Evolutionary conservation across 2,329 filamentous ascomycete genomes (phyloP), one percentile per base, ranked within the genome.

Genomic region (Berkeleyomyces rouxiae): DNA sequence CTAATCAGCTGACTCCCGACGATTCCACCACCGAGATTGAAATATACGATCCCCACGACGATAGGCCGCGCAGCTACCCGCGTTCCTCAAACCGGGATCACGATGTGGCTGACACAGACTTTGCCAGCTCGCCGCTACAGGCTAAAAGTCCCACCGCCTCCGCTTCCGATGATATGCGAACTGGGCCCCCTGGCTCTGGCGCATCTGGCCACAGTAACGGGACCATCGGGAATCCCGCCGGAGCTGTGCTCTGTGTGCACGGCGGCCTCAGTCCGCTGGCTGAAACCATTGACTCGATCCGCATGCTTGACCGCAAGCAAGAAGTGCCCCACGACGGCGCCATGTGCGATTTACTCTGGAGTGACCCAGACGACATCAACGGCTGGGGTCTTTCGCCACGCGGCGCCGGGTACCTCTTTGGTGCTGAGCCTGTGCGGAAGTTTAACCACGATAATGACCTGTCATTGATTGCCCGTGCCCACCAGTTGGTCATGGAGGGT

Each of bases 271-370:
- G 87, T 31, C 93, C 93, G 1, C 78, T 96, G 9, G 88, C 99
- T 65, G 91, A 97, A 72, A 89, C 84, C 33, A 87, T 99, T 57
- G 92, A 99, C 72, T 96, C 96, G 75, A 99, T 99, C 71, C 83
- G 93, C 31, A 79, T 97, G 11, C 82, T 99, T 31, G 95, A 99
- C 72, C 85, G 92, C 66, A 97, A 97, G 74, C 93, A 99, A 75
- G 93, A 99, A 75, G 93, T 99, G 0, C 93, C 93, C 0, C 93
- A 99, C 71, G 93, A 99, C 76, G 93, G 93, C 63, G 90, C 93
- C 71, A 99, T 99, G 93, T 99, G 93, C 74, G 93, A 99, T 73
- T 79, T 99, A 0, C 81, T 99, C 2, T 99, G 93, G 93, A 96
- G 90, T 0, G 93, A 99, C 70, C 93, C 93, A 0, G 93, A 99